These are phyloP conservation scores for Talaromyces sp. DNA, from an alignment of 2,329 filamentous ascomycete species.

Conservation along the genomic window DNA sequence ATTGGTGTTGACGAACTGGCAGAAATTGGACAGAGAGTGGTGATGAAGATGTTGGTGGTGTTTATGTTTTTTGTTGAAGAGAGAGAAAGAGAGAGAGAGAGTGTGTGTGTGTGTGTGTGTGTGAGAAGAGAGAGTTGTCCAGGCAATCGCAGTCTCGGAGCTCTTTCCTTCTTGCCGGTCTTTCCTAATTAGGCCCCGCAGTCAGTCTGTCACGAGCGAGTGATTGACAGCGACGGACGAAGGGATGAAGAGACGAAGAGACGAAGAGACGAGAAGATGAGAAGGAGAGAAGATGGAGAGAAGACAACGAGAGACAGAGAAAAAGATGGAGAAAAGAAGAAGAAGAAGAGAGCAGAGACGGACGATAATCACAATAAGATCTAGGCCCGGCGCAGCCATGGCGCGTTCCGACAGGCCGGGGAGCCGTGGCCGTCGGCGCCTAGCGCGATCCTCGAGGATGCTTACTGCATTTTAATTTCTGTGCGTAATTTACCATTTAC, in stretches of 20 bases:
- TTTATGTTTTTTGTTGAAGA: neutral
- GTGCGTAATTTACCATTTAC: no score
- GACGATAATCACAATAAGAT: neutral
- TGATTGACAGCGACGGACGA: constrained; percentile 9
- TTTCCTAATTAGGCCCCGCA: neutral
- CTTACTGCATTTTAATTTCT: neutral
- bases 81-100: neutral
- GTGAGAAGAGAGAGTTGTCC: neutral
- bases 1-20: neutral
- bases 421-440: constrained; percentile 2
- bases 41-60: neutral
- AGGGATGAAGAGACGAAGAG: constrained; percentile 14
- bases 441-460: neutral
- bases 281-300: constrained; percentile 11
- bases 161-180: neutral
- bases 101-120: neutral
- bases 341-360: neutral
- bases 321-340: neutral
- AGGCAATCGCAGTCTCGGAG: neutral
- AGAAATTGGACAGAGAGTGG: neutral
- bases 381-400: constrained; percentile 2
- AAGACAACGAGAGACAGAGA: neutral
- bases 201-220: constrained; percentile 14
- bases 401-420: constrained; percentile 11
- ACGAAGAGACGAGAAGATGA: constrained; percentile 5